phyloP scores from a whole-genome alignment of 2,329 filamentous ascomycete species.

The Daldinia sp. region DNA sequence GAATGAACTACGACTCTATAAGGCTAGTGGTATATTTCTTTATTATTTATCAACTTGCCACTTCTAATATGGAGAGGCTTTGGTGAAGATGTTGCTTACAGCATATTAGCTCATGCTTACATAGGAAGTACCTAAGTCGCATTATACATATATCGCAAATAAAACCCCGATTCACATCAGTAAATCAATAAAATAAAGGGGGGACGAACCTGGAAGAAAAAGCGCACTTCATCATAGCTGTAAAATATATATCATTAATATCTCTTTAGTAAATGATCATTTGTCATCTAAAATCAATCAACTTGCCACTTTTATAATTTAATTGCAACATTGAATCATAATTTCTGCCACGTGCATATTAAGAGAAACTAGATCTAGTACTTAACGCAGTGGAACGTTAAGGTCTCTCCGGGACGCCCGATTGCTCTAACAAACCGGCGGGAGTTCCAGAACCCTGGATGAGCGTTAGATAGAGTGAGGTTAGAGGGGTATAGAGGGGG shows the following conservation, averaged over 20 bases:
- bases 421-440: not conserved
- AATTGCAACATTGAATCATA: not conserved
- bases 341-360: constrained; percentile 22
- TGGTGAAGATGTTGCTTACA: constrained; percentile 31
- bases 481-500: too few species aligned
- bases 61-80: not conserved
- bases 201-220: not conserved
- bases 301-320: not conserved
- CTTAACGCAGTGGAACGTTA: not conserved
- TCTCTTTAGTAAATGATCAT: constrained; percentile 17
- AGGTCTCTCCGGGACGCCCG: not conserved
- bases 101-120: constrained; percentile 46
- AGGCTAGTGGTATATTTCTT: not conserved
- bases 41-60: not conserved
- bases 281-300: constrained; percentile 9
- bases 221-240: not conserved
- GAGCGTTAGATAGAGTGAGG: not conserved
- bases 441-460: constrained; percentile 13
- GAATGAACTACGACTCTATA: not conserved
- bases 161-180: not conserved
- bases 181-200: not conserved
- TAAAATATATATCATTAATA: not conserved
- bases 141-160: constrained; percentile 16
- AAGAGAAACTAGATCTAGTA: not conserved
- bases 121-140: too few species aligned